Evolutionary conservation across 140 eudicot genomes (phyloP).

Genomic region (Anethum foeniculum): DNA sequence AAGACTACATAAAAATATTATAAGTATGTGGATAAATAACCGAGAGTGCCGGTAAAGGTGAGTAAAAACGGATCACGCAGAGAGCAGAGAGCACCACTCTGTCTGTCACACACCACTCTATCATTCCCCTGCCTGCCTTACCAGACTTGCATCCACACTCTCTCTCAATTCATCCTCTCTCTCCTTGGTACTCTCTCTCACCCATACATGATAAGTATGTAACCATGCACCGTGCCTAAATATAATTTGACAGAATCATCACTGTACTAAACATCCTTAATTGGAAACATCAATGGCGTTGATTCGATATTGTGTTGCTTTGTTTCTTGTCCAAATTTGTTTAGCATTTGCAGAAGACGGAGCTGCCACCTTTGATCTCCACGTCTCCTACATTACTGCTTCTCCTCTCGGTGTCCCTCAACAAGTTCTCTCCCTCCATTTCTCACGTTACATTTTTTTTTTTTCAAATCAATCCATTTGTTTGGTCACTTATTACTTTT

Average conservation of each 20-base stretch:
- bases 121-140: not conserved
- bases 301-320: not conserved
- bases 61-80: not conserved
- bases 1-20: no score
- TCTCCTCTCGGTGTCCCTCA: conserved; percentile 95
- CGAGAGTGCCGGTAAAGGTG: not conserved
- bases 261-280: not conserved
- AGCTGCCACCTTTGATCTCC: conserved; percentile 40
- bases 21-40: not conserved
- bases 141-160: not conserved
- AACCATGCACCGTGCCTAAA: not conserved
- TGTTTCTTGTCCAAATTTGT: conserved; percentile 19
- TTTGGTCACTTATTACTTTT: no score
- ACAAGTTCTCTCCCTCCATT: conserved; percentile 35
- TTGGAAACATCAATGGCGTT: not conserved
- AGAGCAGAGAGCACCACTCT: not conserved
- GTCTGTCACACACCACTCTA: not conserved
- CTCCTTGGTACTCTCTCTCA: not conserved
- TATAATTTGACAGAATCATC: no score
- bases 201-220: not conserved
- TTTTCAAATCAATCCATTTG: not conserved
- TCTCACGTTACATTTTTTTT: not conserved
- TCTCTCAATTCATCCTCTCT: no score
- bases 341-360: conserved; percentile 54
- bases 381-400: conserved; percentile 57